phyloP scores from a whole-genome alignment of 345 rosid species.

The Durio zibethinus region DNA sequence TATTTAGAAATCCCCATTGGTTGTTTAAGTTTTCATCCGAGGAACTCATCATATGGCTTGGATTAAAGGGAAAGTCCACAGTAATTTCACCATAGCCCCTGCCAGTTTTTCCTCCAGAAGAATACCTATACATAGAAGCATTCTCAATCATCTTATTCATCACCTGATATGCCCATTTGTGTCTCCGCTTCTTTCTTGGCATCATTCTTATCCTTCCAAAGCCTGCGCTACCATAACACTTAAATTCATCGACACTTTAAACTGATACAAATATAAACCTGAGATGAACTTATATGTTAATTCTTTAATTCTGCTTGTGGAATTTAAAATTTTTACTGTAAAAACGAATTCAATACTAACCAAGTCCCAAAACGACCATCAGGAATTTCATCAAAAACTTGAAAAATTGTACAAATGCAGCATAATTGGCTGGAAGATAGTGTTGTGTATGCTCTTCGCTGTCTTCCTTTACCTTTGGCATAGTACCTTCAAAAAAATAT shows the following conservation, averaged over 20 bases:
- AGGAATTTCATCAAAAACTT: constrained; percentile 31
- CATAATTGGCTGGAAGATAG: constrained; percentile 34
- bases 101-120: constrained; percentile 6
- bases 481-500: not conserved
- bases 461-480: not conserved
- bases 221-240: constrained; percentile 17
- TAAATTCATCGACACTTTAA: no score
- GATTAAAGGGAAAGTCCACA: not conserved
- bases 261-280: no score
- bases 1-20: no score
- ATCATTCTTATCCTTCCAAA: constrained; percentile 27
- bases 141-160: constrained; percentile 30
- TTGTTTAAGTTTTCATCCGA: not conserved
- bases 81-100: not conserved
- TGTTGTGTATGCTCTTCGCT: not conserved
- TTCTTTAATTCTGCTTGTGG: no score
- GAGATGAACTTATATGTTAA: no score
- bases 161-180: constrained; percentile 39
- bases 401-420: constrained; percentile 25
- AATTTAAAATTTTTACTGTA: no score
- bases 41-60: not conserved
- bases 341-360: not conserved
- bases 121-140: constrained; percentile 11
- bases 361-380: constrained; percentile 35
- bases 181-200: constrained; percentile 29